Conservation (phyloP, 1,284 basidiomycete species). For the Cryptococcus amylolentus region DNA sequence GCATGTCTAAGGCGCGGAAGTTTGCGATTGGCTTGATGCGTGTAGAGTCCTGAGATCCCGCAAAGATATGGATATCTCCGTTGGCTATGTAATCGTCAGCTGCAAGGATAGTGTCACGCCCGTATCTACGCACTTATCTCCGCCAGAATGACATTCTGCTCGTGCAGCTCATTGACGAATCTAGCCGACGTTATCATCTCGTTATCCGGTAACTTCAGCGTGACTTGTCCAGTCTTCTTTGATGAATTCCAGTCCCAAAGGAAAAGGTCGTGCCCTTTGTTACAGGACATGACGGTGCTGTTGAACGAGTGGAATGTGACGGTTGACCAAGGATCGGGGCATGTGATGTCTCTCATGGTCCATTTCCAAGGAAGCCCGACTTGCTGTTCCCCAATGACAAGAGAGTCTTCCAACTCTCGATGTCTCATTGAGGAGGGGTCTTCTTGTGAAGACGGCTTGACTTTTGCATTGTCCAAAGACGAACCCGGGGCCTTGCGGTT, state of each 20-base stretch:
- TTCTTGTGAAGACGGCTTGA: conserved; percentile 4
- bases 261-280: conserved; percentile 24
- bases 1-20: conserved; percentile 29
- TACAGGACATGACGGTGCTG: conserved; percentile 26
- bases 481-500: neutral
- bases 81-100: conserved; percentile 17
- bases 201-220: conserved; percentile 17
- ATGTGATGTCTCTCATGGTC: conserved; percentile 30
- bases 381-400: conserved; percentile 38
- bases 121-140: conserved; percentile 24
- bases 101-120: neutral
- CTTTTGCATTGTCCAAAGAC: neutral
- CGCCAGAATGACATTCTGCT: conserved; percentile 28
- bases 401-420: conserved; percentile 32
- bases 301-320: conserved; percentile 33
- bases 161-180: conserved; percentile 40
- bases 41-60: conserved; percentile 20
- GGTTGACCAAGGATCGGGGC: conserved; percentile 31
- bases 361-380: conserved; percentile 40
- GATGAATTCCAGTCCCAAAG: conserved; percentile 33
- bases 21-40: conserved; percentile 27
- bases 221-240: conserved; percentile 23
- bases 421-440: conserved; percentile 23
- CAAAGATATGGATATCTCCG: conserved; percentile 34
- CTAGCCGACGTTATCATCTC: conserved; percentile 22